Evolutionary conservation across 2,329 filamentous ascomycete genomes (phyloP).

Genomic region (Nectriaceae sp.): DNA sequence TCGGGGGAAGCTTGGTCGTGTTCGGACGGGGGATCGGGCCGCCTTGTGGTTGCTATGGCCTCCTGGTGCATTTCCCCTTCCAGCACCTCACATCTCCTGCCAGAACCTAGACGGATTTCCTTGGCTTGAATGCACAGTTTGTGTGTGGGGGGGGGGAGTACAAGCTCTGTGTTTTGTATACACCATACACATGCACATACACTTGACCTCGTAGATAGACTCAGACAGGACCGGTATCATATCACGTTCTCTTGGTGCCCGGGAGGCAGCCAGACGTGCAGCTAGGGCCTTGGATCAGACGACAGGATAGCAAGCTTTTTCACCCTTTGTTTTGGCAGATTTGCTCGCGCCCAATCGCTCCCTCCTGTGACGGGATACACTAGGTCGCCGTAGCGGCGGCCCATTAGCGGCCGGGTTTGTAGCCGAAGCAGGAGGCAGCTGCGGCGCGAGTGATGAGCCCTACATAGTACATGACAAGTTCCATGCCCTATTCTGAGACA

Average conservation of each 20-base stretch:
- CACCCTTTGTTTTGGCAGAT: no score
- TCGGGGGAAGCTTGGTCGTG: background rate
- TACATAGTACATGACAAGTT: background rate
- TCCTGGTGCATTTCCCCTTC: no score
- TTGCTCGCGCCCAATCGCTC: slow-evolving; percentile 3
- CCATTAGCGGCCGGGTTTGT: background rate
- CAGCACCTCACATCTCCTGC: no score
- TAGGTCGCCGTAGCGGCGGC: background rate
- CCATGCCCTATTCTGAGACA: background rate
- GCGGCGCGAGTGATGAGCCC: background rate
- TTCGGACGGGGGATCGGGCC: background rate
- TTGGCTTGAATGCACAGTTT: no score
- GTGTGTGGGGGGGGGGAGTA: background rate
- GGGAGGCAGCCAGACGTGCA: no score
- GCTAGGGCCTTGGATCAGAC: background rate
- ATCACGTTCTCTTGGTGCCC: no score
- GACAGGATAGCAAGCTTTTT: no score
- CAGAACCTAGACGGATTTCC: no score
- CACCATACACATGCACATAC: no score
- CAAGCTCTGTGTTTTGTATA: background rate
- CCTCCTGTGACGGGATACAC: slow-evolving; percentile 1
- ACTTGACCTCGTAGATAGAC: no score
- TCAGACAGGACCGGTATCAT: no score
- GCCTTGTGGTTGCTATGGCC: no score
- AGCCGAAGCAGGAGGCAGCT: background rate